Percentiles rank a stretch among this genome's conserved stretches.
phyloP scores from a whole-genome alignment of 768 basidiomycete species.

The Mycena olivaceomarginata region DNA sequence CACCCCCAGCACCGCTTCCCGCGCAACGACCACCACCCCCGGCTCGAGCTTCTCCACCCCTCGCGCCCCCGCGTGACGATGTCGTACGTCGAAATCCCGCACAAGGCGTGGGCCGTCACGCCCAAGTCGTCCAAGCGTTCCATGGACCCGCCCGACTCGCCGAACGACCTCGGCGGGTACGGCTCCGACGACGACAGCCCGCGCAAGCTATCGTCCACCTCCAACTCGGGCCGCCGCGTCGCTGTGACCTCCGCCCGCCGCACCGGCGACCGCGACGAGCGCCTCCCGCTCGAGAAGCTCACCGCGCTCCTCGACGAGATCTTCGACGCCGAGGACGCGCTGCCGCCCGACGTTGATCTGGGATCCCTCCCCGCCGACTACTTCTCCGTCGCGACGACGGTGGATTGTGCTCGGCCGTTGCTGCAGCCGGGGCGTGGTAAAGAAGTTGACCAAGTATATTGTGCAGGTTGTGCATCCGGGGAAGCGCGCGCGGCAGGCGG shows the following conservation, averaged over 20 bases:
- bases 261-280: slow-evolving; percentile 86
- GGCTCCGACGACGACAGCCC: slow-evolving; percentile 71
- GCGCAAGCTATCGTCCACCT: slow-evolving; percentile 51
- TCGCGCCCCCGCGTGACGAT: slow-evolving; percentile 57
- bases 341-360: slow-evolving; percentile 74
- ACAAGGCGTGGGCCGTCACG: slow-evolving; percentile 65
- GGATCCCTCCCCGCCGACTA: slow-evolving; percentile 73
- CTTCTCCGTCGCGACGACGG: slow-evolving; percentile 75
- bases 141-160: slow-evolving; percentile 50
- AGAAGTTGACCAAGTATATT: slow-evolving; percentile 83
- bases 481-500: slow-evolving; percentile 77
- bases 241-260: slow-evolving; percentile 68
- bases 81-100: slow-evolving; percentile 68
- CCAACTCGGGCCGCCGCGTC: slow-evolving; percentile 60
- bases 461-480: slow-evolving; percentile 79
- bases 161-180: slow-evolving; percentile 74
- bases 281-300: slow-evolving; percentile 89
- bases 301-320: slow-evolving; percentile 87
- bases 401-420: slow-evolving; percentile 76
- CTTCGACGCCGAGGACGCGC: slow-evolving; percentile 86
- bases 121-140: slow-evolving; percentile 60
- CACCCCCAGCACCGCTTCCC: slow-evolving; percentile 50
- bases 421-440: slow-evolving; percentile 74
- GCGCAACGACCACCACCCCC: slow-evolving; percentile 56
- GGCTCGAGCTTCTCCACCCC: slow-evolving; percentile 47